These are phyloP conservation scores for Suillus brevipes DNA, from an alignment of 768 basidiomycete species.

Conservation along the genomic window DNA sequence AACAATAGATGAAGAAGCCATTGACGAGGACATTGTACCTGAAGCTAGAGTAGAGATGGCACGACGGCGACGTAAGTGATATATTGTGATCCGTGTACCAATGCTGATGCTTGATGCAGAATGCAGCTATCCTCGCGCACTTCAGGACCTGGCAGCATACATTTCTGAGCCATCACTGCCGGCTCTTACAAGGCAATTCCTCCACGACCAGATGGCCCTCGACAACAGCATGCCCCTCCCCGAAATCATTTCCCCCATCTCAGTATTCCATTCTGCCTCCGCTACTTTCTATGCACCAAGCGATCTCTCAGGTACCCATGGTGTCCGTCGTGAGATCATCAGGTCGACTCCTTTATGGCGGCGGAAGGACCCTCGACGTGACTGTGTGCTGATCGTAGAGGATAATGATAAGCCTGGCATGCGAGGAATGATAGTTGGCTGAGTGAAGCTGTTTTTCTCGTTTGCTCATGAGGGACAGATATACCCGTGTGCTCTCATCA, in stretches of 20 bases:
- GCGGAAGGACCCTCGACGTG: slow-evolving; percentile 6
- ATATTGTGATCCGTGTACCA: not conserved
- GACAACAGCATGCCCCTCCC: too few relatives aligned
- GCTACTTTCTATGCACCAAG: too few relatives aligned
- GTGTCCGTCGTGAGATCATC: slow-evolving; percentile 18
- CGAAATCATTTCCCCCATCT: too few relatives aligned
- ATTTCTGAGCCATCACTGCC: too few relatives aligned
- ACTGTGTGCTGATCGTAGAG: slow-evolving; percentile 25
- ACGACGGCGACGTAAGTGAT: not conserved
- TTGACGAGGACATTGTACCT: not conserved
- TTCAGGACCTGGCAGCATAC: too few relatives aligned
- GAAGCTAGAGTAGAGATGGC: not conserved
- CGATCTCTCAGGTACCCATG: not conserved
- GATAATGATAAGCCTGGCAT: slow-evolving; percentile 24
- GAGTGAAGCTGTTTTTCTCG: slow-evolving; percentile 30
- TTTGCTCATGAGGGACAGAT: slow-evolving; percentile 17
- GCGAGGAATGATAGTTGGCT: slow-evolving; percentile 22
- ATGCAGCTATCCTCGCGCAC: too few relatives aligned
- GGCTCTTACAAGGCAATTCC: too few relatives aligned
- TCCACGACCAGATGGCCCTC: too few relatives aligned
- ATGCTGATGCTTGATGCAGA: too few relatives aligned
- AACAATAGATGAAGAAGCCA: not conserved
- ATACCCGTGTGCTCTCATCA: slow-evolving; percentile 32
- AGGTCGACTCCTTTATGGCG: slow-evolving; percentile 18
- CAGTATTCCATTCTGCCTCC: too few relatives aligned